Evolutionary conservation across 2,329 filamentous ascomycete genomes (phyloP).

Genomic region (Penicillium nordicum): DNA sequence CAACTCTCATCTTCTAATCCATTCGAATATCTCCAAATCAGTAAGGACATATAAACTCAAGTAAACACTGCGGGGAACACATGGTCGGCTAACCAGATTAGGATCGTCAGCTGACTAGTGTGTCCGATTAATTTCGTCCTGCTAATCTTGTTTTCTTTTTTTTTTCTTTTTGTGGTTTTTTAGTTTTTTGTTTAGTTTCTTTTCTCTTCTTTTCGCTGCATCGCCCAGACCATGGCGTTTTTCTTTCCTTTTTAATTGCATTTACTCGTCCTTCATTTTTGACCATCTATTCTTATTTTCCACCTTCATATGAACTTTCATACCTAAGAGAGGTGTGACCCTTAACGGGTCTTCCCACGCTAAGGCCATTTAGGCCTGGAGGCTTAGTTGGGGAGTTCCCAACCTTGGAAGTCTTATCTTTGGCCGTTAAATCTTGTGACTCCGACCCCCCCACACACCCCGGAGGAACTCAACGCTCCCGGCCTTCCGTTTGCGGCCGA

Average conservation of each 20-base stretch:
- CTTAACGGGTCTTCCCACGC: conserved; percentile 23
- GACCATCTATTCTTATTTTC: not conserved
- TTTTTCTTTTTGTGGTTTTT: not conserved
- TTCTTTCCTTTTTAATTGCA: not conserved
- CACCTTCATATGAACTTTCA: not conserved
- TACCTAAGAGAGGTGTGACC: conserved; percentile 10
- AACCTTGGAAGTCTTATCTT: conserved; percentile 2
- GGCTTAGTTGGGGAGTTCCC: not conserved
- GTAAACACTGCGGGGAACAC: conserved; percentile 13
- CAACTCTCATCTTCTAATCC: not conserved
- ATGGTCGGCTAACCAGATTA: conserved; percentile 6
- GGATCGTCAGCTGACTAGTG: conserved; percentile 9
- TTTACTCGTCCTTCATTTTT: not conserved
- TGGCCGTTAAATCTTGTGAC: not conserved
- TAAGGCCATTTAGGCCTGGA: conserved; percentile 12
- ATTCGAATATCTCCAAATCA: not conserved
- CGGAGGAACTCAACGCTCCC: not conserved
- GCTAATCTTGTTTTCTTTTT: not conserved
- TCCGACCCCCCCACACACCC: conserved; percentile 1
- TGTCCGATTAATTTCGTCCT: not conserved
- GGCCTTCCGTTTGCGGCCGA: conserved; percentile 8
- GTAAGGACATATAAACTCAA: conserved; percentile 1
- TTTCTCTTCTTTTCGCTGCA: not conserved
- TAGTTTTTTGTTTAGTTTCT: not conserved
- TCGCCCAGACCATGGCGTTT: conserved; percentile 1